Evolutionary conservation across 163 green algal genomes (phyloP), one percentile per base, ranked within the genome.

Genomic region (Chlamydomonas reinhardtii): DNA sequence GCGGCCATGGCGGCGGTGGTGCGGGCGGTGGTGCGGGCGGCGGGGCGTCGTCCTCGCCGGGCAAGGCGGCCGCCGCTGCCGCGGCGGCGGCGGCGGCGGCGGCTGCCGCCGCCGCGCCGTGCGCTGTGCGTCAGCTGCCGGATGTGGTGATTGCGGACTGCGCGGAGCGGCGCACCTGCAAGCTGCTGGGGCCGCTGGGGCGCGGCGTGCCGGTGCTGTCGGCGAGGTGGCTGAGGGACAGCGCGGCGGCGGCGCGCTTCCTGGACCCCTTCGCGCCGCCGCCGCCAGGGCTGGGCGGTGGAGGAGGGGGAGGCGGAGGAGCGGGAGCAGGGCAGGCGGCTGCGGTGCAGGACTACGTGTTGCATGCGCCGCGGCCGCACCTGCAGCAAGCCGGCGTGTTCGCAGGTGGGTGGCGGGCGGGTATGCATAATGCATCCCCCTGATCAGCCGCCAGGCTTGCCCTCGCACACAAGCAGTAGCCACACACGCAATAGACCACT

Each of bases 181-280:
- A 87, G 61, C 74, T 87, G 72, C 61, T 87, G 82, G 82, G 59
- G 29, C 72, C 82, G 82, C 39, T 87, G 72, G 71, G 72, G 29
- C 82, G 82, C 1, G 82, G 82, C 22, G 82, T 81, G 71, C 72
- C 82, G 35, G 82, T 87, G 82, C 39, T 87, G 71, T 82, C 82
- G 2, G 66, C 39, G 12, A 39, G 72, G 2, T 87, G 82, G 82
- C 82, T 87, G 54, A 29, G 82, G 9, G 82, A 87, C 71, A 76
- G 72, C 19, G 82, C 59, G 61, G 82, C 72, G 37, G 82, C 82
- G 61, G 71, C 72, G 24, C 29, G 82, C 16, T 82, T 82, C 31
- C 37, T 87, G 59, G 61, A 81, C 43, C 82, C 82, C 16, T 17
- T 20, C 6, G 39, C 37, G 20, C 29, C 56, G 61, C 37, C 82